Base-by-base conservation (phyloP, 805 yeast genomes). In the Starmerella etchellsii region DNA sequence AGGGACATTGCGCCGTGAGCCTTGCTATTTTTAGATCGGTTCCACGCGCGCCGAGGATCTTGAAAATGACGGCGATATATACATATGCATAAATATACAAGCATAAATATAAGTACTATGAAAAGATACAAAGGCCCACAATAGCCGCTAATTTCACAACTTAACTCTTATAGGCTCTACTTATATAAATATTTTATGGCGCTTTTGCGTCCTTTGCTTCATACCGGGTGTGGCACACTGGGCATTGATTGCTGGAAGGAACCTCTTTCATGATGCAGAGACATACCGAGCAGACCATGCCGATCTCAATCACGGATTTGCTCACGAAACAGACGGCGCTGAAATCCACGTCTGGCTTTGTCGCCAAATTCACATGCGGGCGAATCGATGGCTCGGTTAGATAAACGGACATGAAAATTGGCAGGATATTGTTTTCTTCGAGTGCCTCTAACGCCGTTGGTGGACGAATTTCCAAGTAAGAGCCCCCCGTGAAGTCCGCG, bases 281-380 rank as follows among this genome's bases (percentile, higher is more conserved):
- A 57, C 99, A 91, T 21, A 91, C 95, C 19, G 94, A 78, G 60
- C 99, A 91, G 4, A 91, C 96, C 53, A 73, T 87, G 0, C 97
- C 99, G 31, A 88, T 71, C 51, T 91, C 96, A 10, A 91, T 88
- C 3, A 87, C 78, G 52, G 76, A 73, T n/a, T 88, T 87, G 0
- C 95, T 84, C 26, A 84, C 63, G 54, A 84, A 88, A 60, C 98
- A 91, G 15, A 94, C 84, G 1, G 98, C 95, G 45, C 95, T 67
- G 59, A 91, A 91, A 61, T 91, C 95, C 21, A 91, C 91, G 46
- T 81, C 76, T 3, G 81, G 73, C 52, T 79, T 79, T 0, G 88
- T 80, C 0, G 96, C 95, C 27, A 82, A 65, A 22, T 84, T 76
- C 21, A 91, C 66, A 34, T 77, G 73, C n/a, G 74, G 70, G 42